These are phyloP conservation scores for Pseudogymnoascus sp. DNA, from an alignment of 2,329 filamentous ascomycete genomes.

Conservation along the genomic window DNA sequence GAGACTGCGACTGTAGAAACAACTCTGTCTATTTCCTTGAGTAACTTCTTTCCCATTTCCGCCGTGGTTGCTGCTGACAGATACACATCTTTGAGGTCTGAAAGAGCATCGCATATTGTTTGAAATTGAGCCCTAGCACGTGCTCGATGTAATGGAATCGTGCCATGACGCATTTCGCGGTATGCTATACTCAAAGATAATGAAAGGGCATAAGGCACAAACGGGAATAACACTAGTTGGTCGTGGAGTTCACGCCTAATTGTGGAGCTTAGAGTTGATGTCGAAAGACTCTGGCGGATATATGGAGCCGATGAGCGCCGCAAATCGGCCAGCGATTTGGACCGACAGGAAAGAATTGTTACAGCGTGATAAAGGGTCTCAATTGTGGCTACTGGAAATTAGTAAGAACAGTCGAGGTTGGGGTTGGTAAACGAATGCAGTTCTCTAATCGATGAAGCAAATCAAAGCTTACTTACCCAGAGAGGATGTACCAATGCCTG, in stretches of 20 bases:
- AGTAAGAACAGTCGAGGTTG: not conserved
- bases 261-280: no score
- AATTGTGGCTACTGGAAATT: conserved; percentile 40
- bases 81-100: conserved; percentile 46
- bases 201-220: conserved; percentile 53
- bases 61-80: conserved; percentile 37
- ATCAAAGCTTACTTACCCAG: no score
- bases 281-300: no score
- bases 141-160: conserved; percentile 47
- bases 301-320: no score
- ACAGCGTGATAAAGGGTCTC: conserved; percentile 58
- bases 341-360: conserved; percentile 52
- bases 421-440: no score
- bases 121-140: conserved; percentile 47
- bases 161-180: conserved; percentile 54
- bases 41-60: no score
- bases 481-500: not conserved
- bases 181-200: conserved; percentile 54
- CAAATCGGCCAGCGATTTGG: conserved; percentile 17
- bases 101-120: conserved; percentile 44
- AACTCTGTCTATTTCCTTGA: no score
- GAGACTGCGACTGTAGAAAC: no score
- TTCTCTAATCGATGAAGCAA: no score
- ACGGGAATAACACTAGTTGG: conserved; percentile 39
- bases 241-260: conserved; percentile 27